Conservation (phyloP, 31 red algal genomes). For the Asparagopsis taxiformis region DNA sequence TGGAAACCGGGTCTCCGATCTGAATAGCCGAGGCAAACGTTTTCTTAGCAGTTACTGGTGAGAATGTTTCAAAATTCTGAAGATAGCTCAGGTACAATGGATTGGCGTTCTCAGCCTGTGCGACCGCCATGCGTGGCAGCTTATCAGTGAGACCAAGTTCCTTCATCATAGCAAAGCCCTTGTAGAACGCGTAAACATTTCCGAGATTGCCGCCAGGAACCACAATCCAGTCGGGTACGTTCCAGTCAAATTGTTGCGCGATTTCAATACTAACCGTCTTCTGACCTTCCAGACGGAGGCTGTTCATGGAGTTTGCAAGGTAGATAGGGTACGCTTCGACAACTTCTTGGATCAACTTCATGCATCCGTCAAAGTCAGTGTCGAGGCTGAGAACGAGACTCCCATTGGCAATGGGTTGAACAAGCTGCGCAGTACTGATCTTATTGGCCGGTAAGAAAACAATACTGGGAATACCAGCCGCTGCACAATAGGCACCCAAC, state of each 20-base stretch:
- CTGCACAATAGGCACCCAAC: slow-evolving; percentile 92
- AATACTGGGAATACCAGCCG: slow-evolving; percentile 90
- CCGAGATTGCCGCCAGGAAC: slow-evolving; percentile 95
- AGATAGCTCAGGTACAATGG: slow-evolving; percentile 91
- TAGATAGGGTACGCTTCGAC: slow-evolving; percentile 93
- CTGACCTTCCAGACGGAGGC: slow-evolving; percentile 93
- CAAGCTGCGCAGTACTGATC: slow-evolving; percentile 89
- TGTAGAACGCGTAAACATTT: slow-evolving; percentile 99
- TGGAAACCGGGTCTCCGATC: slow-evolving; percentile 94
- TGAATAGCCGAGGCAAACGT: slow-evolving; percentile 95
- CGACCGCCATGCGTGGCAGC: slow-evolving; percentile 85
- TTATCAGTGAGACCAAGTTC: slow-evolving; percentile 87
- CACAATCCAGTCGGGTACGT: slow-evolving; percentile 97
- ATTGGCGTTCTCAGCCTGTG: slow-evolving; percentile 96
- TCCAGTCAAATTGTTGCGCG: slow-evolving; percentile 98
- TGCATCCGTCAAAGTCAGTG: slow-evolving; percentile 98
- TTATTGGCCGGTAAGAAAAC: slow-evolving; percentile 96
- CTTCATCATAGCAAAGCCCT: slow-evolving; percentile 95
- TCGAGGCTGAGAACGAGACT: slow-evolving; percentile 84
- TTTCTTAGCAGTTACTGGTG: slow-evolving; percentile 70
- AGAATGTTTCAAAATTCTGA: slow-evolving; percentile 51
- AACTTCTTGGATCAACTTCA: slow-evolving; percentile 98
- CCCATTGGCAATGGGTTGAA: slow-evolving; percentile 96
- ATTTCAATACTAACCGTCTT: slow-evolving; percentile 99
- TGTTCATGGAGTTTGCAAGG: slow-evolving; percentile 98